Evolutionary conservation across 305 asterid genomes (phyloP), one percentile per base, ranked within the genome.

Genomic region (Ajuga reptans): DNA sequence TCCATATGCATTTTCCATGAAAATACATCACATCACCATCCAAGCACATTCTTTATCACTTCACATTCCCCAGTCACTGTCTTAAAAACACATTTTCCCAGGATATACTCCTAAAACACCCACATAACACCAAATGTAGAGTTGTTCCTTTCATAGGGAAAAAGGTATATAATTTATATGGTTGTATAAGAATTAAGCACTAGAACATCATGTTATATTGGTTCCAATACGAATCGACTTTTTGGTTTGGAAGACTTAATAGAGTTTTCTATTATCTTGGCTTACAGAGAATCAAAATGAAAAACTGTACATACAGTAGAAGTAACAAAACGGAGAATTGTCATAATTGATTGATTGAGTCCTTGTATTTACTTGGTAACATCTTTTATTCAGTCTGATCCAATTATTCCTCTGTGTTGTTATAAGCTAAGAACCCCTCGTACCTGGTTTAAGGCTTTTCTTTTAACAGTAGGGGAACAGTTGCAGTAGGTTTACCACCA

Each of bases 391-490:
- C 9, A 27, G 16, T 60, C 42, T 51, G 67, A 68, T 36, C 51
- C 14, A 53, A 47, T 63, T 27, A 18, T 64, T 55, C 41, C 24
- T 60, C 47, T 54, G 7, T 46, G 52, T 15, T 46, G 9, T 21
- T 64, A 53, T 49, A 54, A 45, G n/a, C 56, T 27, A 43, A 46
- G 59, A 31, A 16, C 49, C 75, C 36, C 5, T 71, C 14, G 50
- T 42, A 50, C 36, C 47, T 36, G 51, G 15, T 68, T 68, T 69
- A 59, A 71, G 42, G 16, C 72, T 69, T 75, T 63, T 45, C 65
- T 54, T 78, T 18, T 55, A 74, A 65, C 89, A 87, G 96, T 80
- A 79, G 86, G 80, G 92, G 96, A 69, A 70, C 95, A 34, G 87
- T 70, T 70, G 59, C 82, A 65, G 77, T 78, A 60, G 82, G 82